Conservation (phyloP, 306 rosid species). For the Begonia peltatifolia region DNA sequence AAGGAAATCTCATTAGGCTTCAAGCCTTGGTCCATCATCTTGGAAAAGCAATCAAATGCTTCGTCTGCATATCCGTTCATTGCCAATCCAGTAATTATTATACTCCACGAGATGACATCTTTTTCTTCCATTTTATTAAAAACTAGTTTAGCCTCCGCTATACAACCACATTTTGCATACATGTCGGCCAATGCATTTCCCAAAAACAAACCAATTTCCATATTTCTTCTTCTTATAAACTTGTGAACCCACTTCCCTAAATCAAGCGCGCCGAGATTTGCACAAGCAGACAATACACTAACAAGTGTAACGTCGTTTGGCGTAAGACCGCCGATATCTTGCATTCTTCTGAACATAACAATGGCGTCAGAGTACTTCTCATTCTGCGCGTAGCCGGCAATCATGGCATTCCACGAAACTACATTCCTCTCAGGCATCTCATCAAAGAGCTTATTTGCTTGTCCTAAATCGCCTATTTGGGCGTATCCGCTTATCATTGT, state of each 20-base stretch:
- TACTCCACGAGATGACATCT: conserved; percentile 30
- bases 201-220: conserved; percentile 15
- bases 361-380: conserved; percentile 26
- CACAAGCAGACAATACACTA: conserved; percentile 23
- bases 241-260: conserved; percentile 23
- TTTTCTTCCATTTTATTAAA: conserved; percentile 18
- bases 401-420: conserved; percentile 23
- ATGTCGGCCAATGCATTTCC: conserved; percentile 28
- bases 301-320: conserved; percentile 21
- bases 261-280: conserved; percentile 32
- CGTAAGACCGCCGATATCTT: conserved; percentile 5
- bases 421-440: conserved; percentile 24
- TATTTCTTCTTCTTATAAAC: conserved; percentile 13
- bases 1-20: conserved; percentile 25
- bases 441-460: conserved; percentile 13
- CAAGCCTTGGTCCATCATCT: conserved; percentile 15
- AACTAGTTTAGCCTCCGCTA: conserved; percentile 15
- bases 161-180: conserved; percentile 28
- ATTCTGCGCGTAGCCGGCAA: conserved; percentile 22
- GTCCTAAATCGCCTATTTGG: conserved; percentile 14
- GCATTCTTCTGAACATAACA: conserved; percentile 21
- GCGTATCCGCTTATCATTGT: conserved; percentile 28
- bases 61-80: conserved; percentile 25
- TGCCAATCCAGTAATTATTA: conserved; percentile 25
- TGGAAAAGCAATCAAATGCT: conserved; percentile 15